Evolutionary conservation across 805 yeast genomes (phyloP), one percentile per base, ranked within the genome.

Genomic region (Wickerhamomyces chaumierensis): DNA sequence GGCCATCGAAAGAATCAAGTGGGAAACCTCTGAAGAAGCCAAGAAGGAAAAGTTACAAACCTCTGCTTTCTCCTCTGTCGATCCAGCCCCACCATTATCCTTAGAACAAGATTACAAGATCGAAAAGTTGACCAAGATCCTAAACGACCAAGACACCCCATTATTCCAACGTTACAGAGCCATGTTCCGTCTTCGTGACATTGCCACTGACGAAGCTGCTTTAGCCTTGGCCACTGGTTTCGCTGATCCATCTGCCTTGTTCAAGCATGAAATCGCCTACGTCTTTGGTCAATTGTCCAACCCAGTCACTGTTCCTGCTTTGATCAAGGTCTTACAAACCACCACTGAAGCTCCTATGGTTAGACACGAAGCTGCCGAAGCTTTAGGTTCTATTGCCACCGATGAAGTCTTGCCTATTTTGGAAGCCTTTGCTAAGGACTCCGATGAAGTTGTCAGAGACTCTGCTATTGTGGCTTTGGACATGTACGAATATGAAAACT

Each of bases 291-390:
- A 92, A 68, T 69, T 92, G 57, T 83, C 94, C 58, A 86, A 84
- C 61, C 96, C 97, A 20, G 84, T 79, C 29, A 79, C 94, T 31
- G 94, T 92, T 28, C 95, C 96, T 31, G 69, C 90, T 17, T 73
- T 94, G 45, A 71, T 86, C 41, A 78, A 84, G 62, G 86, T 92
- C 3, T 71, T 94, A 51, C 77, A 77, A 49, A 75, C 84, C 59
- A 73, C 69, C 42, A 55, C 62, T 14, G 96, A 92, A 66, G 97
- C 94, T 38, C 95, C 94, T 46, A 92, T 92, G 99, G 98, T 94
- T 27, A 81, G 99, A 65, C 99, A 92, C 58, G 99, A 92, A 66
- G 98, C 97, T 42, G 98, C 97, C 19, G 99, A 92, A 65, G 98
- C 98, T 19, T 71, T 94, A 52, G 98, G 98, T 20, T 75, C 95